Evolutionary conservation across 1,139 yeast species (phyloP).

Genomic region (Hyphopichia buzzinii): DNA sequence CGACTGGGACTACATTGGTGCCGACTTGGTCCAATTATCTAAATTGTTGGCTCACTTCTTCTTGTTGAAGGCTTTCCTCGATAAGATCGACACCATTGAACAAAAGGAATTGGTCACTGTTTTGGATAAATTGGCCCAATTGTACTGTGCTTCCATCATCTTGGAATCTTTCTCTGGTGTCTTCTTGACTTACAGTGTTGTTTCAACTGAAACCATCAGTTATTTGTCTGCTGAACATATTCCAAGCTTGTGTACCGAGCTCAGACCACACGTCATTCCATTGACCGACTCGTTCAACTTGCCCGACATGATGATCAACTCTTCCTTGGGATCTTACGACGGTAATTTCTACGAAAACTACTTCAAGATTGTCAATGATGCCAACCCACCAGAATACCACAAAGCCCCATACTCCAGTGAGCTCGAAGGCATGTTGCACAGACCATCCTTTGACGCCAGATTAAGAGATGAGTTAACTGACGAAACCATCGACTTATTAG

Average conservation of each 20-base stretch:
- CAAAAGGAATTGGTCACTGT: conserved; percentile 22
- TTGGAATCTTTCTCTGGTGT: conserved; percentile 72
- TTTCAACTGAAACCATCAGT: conserved; percentile 46
- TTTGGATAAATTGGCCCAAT: conserved; percentile 31
- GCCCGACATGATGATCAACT: conserved; percentile 80
- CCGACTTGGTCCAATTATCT: conserved; percentile 53
- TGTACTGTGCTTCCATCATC: conserved; percentile 70
- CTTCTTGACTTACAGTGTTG: conserved; percentile 66
- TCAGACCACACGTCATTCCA: conserved; percentile 74
- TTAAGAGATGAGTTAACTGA: conserved; percentile 46
- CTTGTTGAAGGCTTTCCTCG: conserved; percentile 44
- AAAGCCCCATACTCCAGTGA: conserved; percentile 61
- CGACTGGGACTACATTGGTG: conserved; percentile 56
- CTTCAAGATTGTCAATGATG: conserved; percentile 48
- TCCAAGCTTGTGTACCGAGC: conserved; percentile 41
- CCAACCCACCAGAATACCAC: conserved; percentile 52
- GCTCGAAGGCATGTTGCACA: conserved; percentile 51
- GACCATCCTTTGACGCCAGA: conserved; percentile 49
- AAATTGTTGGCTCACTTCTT: conserved; percentile 63
- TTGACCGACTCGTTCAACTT: conserved; percentile 88
- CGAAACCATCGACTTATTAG: conserved; percentile 38
- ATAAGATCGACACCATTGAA: conserved; percentile 25
- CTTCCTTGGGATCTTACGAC: conserved; percentile 80
- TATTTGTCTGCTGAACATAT: conserved; percentile 44
- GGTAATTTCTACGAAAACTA: conserved; percentile 88